phyloP scores from a whole-genome alignment of 2,329 filamentous ascomycete species.

The Botryotinia calthae region DNA sequence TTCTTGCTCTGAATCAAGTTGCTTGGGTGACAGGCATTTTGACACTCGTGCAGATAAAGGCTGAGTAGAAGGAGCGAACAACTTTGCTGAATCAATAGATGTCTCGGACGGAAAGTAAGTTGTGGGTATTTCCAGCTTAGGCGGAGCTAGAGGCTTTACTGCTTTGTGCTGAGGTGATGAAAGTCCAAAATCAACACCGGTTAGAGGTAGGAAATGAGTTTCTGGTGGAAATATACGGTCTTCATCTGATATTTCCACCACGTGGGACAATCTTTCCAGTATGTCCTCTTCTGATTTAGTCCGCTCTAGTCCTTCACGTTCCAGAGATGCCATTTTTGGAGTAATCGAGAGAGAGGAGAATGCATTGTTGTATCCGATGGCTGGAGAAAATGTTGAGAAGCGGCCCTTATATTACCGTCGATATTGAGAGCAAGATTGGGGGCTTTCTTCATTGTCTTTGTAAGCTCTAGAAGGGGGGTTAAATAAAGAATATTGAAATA shows the following conservation, averaged over 20 bases:
- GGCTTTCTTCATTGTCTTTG: not conserved
- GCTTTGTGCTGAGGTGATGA: not conserved
- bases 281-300: slow-evolving; percentile 1
- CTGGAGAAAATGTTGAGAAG: not conserved
- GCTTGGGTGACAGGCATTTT: not conserved
- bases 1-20: not conserved
- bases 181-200: not conserved
- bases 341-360: not conserved
- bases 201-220: not conserved
- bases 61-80: slow-evolving; percentile 11
- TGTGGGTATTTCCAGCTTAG: not conserved
- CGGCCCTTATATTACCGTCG: not conserved
- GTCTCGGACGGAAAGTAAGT: not conserved
- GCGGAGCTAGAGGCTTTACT: not conserved
- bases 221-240: not conserved
- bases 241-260: not conserved
- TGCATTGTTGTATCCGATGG: not conserved
- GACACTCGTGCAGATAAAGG: not conserved
- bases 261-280: slow-evolving; percentile 12
- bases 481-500: slow-evolving; percentile 8
- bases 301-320: not conserved
- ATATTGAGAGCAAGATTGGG: not conserved
- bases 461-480: not conserved
- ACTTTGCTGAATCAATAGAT: slow-evolving; percentile 2
- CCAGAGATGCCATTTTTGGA: slow-evolving; percentile 11